Base-by-base conservation (phyloP, 2,329 filamentous ascomycete genomes). In the Exophiala alcalophila region DNA sequence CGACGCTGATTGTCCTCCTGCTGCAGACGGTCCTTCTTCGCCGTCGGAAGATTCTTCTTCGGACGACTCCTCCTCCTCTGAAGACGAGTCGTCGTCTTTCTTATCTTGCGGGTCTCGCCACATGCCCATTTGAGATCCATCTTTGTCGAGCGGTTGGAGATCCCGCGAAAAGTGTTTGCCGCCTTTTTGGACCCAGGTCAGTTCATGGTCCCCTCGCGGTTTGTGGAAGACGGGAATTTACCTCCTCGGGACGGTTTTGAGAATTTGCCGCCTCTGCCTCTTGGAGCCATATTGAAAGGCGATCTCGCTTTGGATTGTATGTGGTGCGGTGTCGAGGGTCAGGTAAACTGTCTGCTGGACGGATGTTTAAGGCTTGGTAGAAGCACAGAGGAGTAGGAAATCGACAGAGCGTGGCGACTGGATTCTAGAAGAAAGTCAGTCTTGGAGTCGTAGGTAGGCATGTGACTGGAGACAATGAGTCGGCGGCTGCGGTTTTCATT, bases 81-180 rank as follows among this genome's bases (percentile, higher is more conserved):
- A 40, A 14, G 42, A 36, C 12, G 36, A 36, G 2, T 49, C 47
- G 23, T 76, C 70, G 37, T 76, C 73, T 49, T 75, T 68, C 23
- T 69, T 69, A 16, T 51, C 47, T 31, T 26, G 32, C 36, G 50
- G 40, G 31, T 57, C 53, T 62, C 78, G 81, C 86, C 91, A 95
- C 78, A 95, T 91, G 73, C 84, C 83, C 51, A 91, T 74, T 57
- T 87, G 81, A 61, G 92, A 92, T 57, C 91, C 92, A 61, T 97
- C 86, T 56, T 82, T 83, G 61, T 96, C 90, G 60, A 92, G 71
- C 14, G 90, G 90, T 65, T 86, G 83, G 32, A 97, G 81, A 65
- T 96, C 83, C 55, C 88, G 84, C 55, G 90, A 96, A 72, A 94
- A 98, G 62, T 94, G 84, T 70, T 96, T 95, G 61, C 92, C 92